These are phyloP conservation scores for Hypomyces perniciosus DNA, from an alignment of 2,329 filamentous ascomycete genomes.

Conservation along the genomic window DNA sequence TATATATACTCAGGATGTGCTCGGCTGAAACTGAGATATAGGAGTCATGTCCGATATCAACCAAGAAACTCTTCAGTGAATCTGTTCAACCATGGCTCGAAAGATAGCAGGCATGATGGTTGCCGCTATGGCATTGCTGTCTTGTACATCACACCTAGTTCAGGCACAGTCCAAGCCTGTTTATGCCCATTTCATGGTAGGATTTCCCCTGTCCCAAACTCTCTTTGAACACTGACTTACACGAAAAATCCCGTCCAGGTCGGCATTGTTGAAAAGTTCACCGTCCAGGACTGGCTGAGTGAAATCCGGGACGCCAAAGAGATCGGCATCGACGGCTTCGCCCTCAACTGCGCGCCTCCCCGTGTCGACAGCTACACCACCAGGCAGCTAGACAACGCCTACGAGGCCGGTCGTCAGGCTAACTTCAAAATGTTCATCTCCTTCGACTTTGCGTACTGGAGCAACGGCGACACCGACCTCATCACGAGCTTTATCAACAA, in stretches of 20 bases:
- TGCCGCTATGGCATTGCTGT: background rate
- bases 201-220: too few species aligned
- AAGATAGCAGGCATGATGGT: background rate
- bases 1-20: background rate
- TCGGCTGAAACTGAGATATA: too few species aligned
- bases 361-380: slow-evolving; percentile 18
- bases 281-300: slow-evolving; percentile 16
- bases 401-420: slow-evolving; percentile 15
- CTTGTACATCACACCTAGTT: background rate
- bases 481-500: slow-evolving; percentile 15
- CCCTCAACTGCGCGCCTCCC: slow-evolving; percentile 18
- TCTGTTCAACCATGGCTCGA: background rate
- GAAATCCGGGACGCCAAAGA: slow-evolving; percentile 18
- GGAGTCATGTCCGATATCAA: background rate
- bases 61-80: background rate
- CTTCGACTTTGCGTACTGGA: slow-evolving; percentile 21
- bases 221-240: background rate
- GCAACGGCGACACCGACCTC: slow-evolving; percentile 15
- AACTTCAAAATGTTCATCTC: slow-evolving; percentile 20
- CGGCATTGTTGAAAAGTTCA: slow-evolving; percentile 18
- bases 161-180: slow-evolving; percentile 1
- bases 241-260: slow-evolving; percentile 9
- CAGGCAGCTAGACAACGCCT: slow-evolving; percentile 18
- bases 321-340: slow-evolving; percentile 20
- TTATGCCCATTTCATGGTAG: slow-evolving; percentile 14